Base-by-base conservation (phyloP, 1,284 basidiomycete species). In the Dichomitus squalens region DNA sequence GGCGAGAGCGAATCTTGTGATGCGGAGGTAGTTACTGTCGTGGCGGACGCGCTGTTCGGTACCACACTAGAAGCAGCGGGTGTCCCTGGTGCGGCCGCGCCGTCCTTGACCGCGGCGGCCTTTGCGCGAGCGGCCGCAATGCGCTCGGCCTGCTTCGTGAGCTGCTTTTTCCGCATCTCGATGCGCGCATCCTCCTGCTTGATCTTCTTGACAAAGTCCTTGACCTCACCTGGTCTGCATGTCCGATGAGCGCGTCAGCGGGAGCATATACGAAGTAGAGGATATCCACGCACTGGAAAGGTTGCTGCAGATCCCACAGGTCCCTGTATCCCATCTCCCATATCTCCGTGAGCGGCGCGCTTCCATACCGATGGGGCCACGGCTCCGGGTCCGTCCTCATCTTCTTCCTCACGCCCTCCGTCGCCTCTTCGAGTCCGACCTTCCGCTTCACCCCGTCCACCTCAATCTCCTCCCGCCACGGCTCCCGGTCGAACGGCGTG, bases 281-380 rank as follows among this genome's bases (percentile, higher is more conserved):
- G 29, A 38, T 14, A n/a, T n/a, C 33, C 39, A 73, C 81, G 72
- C 66, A 88, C 90, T 81, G 81, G 78, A 87, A 86, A 8, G 83
- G 82, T 55, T 74, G 80, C 68, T 88, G 77, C 23, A 92, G 69
- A 67, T 91, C 86, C 11, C 64, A 58, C 55, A 88, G 65, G 51
- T 83, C 84, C 60, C 83, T 73, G 65, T 88, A 92, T 7, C 90
- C 90, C 83, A 87, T 84, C 55, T 84, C 81, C 90, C 90, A 92
- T 31, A 91, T 87, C 63, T 92, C 89, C 2, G 87, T 88, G 67
- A 92, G 72, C 1, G 87, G 75, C 52, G 81, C 81, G 35, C 84
- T 85, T 4, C 90, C 90, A 52, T 84, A 78, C 55, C 70, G 75
- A 76, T 84, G 83, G 35, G 78, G 69, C 84, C 86, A 90, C 20